Base-by-base conservation (phyloP, 345 rosid genomes). In the Populus simonii region DNA sequence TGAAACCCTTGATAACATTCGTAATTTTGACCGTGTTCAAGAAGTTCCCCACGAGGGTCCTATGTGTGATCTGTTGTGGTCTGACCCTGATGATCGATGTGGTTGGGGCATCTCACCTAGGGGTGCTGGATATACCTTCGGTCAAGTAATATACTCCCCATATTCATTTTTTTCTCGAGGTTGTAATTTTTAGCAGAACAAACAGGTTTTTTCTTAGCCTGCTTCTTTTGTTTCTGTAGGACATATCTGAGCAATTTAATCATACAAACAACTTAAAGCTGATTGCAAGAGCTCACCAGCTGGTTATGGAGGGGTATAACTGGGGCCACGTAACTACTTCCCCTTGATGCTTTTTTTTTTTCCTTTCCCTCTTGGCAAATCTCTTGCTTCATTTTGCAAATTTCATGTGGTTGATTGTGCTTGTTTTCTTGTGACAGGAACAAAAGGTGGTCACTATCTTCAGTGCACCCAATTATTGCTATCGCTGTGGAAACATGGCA, bases 31-130 rank as follows among this genome's bases (percentile, higher is more conserved):
- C 73, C 91, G 98, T 38, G 94, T 91, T 82, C 97, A 92, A 87
- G 97, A 94, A 86, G 97, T 94, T 80, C 98, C 98, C 43, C 98
- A 94, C 72, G 98, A 94, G 83, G 98, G 98, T 78, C 97, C 98
- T 36, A 93, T 94, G 97, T 94, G 98, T 79, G 98, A 94, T 85
- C 94, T 94, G n/a, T 83, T 94, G 79, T 94, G 98, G 98, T 93
- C 97, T 55, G 98, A 93, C 70, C 98, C 98, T 3, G 98, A 94
- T 79, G 98, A 94, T 81, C 89, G 97, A 3, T 92, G 97, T 87
- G 97, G 97, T 51, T 94, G 97, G 98, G 98, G 97, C 36, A 92
- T 94, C 84, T 93, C 97, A 75, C 98, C 98, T 2, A 90, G 98
- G 79, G 98, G 98, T 80, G 98, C 97, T 13, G 97, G 97, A 70